phyloP scores from a whole-genome alignment of 176 grass and related monocot species.

The Lolium multiflorum region DNA sequence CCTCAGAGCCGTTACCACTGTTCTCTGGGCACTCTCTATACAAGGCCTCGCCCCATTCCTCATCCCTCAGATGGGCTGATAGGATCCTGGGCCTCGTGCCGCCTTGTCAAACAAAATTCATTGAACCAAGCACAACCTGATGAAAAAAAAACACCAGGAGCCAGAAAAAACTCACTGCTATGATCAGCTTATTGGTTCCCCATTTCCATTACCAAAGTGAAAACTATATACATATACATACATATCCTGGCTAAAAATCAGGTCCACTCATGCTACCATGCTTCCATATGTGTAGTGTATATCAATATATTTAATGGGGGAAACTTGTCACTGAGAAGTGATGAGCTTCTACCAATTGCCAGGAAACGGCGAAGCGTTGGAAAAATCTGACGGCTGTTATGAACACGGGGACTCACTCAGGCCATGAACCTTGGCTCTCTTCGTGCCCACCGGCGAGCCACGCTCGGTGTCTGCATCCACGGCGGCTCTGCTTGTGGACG shows the following conservation, averaged over 20 bases:
- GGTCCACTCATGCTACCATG: neutral
- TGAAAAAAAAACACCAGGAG: neutral
- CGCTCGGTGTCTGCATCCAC: too few species aligned
- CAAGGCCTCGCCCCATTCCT: neutral
- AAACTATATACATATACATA: constrained; percentile 42
- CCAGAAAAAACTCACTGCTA: neutral
- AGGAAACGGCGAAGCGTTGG: neutral
- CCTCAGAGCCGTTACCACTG: neutral
- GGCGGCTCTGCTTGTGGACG: constrained; percentile 4
- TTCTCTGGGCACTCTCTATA: neutral
- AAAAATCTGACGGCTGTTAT: neutral
- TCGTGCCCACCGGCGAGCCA: neutral
- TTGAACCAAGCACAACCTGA: neutral
- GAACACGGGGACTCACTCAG: constrained; percentile 41
- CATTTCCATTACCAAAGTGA: constrained; percentile 31
- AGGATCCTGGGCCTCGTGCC: neutral
- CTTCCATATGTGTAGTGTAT: neutral
- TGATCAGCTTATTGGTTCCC: constrained; percentile 5
- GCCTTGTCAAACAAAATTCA: neutral
- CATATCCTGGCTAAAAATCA: neutral
- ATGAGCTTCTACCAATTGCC: neutral
- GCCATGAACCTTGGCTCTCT: constrained; percentile 50
- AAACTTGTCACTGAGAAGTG: constrained; percentile 11
- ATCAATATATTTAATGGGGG: neutral
- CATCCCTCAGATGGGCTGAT: neutral